Evolutionary conservation across 2,329 filamentous ascomycete genomes (phyloP).

Genomic region (Fusarium chuoi): DNA sequence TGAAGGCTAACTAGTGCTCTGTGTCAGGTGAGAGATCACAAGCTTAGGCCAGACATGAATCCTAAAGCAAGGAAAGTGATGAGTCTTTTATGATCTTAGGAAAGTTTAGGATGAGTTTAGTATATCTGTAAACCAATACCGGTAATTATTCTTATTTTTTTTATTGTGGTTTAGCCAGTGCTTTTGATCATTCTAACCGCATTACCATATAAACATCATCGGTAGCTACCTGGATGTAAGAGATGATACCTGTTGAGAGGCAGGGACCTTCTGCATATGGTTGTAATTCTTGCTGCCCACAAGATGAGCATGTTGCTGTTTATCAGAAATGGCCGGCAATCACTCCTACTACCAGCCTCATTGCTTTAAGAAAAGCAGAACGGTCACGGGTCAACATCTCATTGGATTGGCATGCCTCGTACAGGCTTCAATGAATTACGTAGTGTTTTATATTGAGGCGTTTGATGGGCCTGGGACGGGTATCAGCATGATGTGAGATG

Average conservation of each 20-base stretch:
- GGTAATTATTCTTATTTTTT: neutral
- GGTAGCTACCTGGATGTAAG: neutral
- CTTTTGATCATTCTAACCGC: neutral
- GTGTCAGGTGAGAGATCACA: neutral
- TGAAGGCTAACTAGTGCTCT: too few species aligned
- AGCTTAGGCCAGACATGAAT: neutral
- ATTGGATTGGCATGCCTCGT: too few species aligned
- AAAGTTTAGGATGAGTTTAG: neutral
- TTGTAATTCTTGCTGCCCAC: neutral
- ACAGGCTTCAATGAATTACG: neutral
- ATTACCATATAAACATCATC: neutral
- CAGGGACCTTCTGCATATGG: neutral
- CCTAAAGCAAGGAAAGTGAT: neutral
- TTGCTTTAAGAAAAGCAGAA: neutral
- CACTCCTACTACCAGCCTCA: neutral
- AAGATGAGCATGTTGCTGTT: neutral
- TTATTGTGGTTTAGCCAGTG: neutral
- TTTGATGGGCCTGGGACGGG: neutral
- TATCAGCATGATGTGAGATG: neutral
- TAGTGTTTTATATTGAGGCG: neutral
- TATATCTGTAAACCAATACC: too few species aligned
- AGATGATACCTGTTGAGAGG: neutral
- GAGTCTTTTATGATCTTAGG: neutral
- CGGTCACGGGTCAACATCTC: neutral
- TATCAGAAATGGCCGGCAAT: neutral